Conservation (phyloP, 2,329 filamentous ascomycete genomes). For the Aureobasidium sp. region DNA sequence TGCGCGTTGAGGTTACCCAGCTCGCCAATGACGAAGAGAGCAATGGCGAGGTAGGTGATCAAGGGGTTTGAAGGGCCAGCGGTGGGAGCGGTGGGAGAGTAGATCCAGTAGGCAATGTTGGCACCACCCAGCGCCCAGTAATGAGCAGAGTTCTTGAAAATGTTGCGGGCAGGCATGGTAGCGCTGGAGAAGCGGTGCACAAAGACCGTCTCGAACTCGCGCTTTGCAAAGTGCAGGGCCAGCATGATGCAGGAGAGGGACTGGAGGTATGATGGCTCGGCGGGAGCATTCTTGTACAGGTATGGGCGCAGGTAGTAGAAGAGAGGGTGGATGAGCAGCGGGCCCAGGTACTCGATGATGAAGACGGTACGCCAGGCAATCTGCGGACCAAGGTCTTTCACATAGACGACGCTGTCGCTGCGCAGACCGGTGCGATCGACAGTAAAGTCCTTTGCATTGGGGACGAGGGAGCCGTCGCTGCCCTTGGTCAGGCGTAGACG, state of each 20-base stretch:
- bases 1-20: slow-evolving; percentile 73
- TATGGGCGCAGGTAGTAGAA: slow-evolving; percentile 63
- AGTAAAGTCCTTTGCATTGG: slow-evolving; percentile 45
- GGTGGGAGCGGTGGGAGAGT: slow-evolving; percentile 64
- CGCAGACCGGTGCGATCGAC: slow-evolving; percentile 49
- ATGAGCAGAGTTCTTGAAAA: slow-evolving; percentile 90
- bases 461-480: slow-evolving; percentile 50
- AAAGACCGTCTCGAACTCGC: slow-evolving; percentile 88
- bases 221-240: slow-evolving; percentile 81
- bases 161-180: slow-evolving; percentile 85
- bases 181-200: slow-evolving; percentile 90
- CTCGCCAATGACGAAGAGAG: slow-evolving; percentile 70
- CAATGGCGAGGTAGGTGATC: slow-evolving; percentile 60
- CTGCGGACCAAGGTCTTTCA: slow-evolving; percentile 94
- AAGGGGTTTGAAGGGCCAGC: slow-evolving; percentile 38
- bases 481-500: slow-evolving; percentile 57
- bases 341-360: slow-evolving; percentile 89
- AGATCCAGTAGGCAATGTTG: slow-evolving; percentile 76
- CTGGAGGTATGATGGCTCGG: slow-evolving; percentile 56
- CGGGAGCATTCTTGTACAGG: slow-evolving; percentile 50
- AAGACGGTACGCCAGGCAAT: slow-evolving; percentile 91
- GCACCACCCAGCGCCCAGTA: slow-evolving; percentile 85
- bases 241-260: slow-evolving; percentile 66
- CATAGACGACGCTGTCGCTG: slow-evolving; percentile 58
- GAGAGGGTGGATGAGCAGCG: slow-evolving; percentile 75